Evolutionary conservation across 1,284 basidiomycete species (phyloP).

Genomic region (Rhodotorula mucilaginosa): DNA sequence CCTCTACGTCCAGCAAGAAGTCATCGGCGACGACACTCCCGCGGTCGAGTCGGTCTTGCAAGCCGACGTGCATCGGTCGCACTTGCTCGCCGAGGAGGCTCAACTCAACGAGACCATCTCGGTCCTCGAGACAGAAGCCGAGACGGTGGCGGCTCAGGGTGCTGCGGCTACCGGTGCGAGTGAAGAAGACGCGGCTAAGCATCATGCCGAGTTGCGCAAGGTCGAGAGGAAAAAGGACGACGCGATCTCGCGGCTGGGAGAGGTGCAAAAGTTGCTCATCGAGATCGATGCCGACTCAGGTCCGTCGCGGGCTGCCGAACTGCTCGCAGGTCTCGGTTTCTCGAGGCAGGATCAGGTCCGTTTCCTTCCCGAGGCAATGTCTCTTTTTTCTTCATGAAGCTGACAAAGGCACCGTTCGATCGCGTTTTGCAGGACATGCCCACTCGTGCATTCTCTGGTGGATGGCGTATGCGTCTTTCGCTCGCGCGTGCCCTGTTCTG

Average conservation of each 20-base stretch:
- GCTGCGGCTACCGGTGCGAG: slow-evolving; percentile 16
- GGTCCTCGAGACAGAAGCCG: slow-evolving; percentile 53
- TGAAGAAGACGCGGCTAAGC: slow-evolving; percentile 50
- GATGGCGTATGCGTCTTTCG: slow-evolving; percentile 69
- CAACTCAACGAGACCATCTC: slow-evolving; percentile 68
- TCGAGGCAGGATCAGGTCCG: slow-evolving; percentile 78
- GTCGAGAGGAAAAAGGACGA: slow-evolving; percentile 77
- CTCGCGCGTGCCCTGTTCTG: slow-evolving; percentile 76
- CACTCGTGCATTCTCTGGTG: slow-evolving; percentile 84
- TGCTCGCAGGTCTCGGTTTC: slow-evolving; percentile 91
- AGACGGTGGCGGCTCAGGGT: slow-evolving; percentile 51
- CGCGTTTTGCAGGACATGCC: slow-evolving; percentile 35
- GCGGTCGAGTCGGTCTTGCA: slow-evolving; percentile 93
- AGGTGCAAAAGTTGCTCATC: slow-evolving; percentile 83
- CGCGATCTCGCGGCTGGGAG: slow-evolving; percentile 75
- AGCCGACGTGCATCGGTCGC: slow-evolving; percentile 94
- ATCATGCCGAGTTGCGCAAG: slow-evolving; percentile 67
- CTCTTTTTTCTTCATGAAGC: not conserved
- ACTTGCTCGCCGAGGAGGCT: slow-evolving; percentile 76
- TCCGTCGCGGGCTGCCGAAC: slow-evolving; percentile 82
- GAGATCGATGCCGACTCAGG: slow-evolving; percentile 99
- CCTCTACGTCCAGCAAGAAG: slow-evolving; percentile 97
- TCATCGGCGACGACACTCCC: slow-evolving; percentile 84
- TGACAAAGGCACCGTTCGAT: slow-evolving; percentile 17
- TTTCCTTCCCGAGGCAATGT: not conserved